Percentiles rank a stretch among this genome's conserved stretches.
Conservation (phyloP, 495 filamentous ascomycete genomes). For the Aspergillus ellipticus region DNA sequence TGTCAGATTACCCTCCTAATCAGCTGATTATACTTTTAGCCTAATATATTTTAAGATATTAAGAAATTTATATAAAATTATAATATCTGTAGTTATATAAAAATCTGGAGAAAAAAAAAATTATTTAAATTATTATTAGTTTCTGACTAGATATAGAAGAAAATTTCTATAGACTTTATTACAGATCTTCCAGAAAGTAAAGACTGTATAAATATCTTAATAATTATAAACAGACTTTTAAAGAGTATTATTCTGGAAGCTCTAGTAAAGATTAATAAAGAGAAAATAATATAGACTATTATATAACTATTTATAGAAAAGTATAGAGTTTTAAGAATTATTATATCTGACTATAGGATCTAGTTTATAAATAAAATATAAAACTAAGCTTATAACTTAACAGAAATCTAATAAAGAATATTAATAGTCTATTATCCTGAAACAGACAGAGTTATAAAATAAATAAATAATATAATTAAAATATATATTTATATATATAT, state of each 20-base stretch:
- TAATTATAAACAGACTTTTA: background rate
- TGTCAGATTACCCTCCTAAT: background rate
- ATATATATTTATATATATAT: background rate
- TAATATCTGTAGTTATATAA: constrained; percentile 2
- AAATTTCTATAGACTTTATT: background rate
- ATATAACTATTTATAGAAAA: background rate
- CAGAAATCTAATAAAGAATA: too few species aligned
- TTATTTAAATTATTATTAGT: background rate
- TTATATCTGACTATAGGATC: background rate
- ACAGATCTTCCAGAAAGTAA: background rate
- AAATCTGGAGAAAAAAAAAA: background rate
- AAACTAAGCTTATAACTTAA: background rate
- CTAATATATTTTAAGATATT: background rate
- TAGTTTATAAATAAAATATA: background rate
- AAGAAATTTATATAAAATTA: background rate
- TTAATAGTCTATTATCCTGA: background rate
- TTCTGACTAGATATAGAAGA: background rate
- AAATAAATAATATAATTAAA: background rate
- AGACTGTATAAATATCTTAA: background rate
- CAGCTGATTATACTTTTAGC: background rate
- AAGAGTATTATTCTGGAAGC: background rate
- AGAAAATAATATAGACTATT: background rate
- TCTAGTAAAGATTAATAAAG: background rate
- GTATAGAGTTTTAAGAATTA: background rate
- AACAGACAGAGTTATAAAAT: background rate